Percentiles rank a stretch among this genome's conserved stretches.
Evolutionary conservation across 1,139 yeast genomes (phyloP).

Genomic region (Geotrichum candidum): DNA sequence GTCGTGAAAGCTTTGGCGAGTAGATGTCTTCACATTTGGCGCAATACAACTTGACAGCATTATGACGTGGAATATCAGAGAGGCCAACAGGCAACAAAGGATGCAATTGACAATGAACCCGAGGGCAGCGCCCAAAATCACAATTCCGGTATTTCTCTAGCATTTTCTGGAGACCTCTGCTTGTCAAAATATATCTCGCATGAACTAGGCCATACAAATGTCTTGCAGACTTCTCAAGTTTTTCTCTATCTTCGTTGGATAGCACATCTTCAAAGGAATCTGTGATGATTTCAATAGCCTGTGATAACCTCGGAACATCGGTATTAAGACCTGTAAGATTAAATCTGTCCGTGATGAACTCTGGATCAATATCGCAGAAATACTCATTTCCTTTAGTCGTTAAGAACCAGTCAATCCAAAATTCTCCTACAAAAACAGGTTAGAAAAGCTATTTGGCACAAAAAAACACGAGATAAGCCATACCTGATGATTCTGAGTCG

Average conservation of each 20-base stretch:
- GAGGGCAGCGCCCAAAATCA: slow-evolving; percentile 93
- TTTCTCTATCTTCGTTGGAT: slow-evolving; percentile 51
- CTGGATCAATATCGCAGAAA: slow-evolving; percentile 91
- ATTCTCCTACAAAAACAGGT: slow-evolving; percentile 43
- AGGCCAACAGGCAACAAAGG: slow-evolving; percentile 91
- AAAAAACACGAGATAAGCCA: neutral
- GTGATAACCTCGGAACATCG: slow-evolving; percentile 73
- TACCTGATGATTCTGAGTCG: slow-evolving; percentile 14
- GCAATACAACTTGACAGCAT: slow-evolving; percentile 86
- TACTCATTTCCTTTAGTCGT: slow-evolving; percentile 92
- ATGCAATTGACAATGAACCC: slow-evolving; percentile 83
- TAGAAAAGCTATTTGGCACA: neutral
- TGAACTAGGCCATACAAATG: slow-evolving; percentile 72
- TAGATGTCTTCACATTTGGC: slow-evolving; percentile 94
- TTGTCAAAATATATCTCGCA: slow-evolving; percentile 80
- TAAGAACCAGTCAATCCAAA: slow-evolving; percentile 90
- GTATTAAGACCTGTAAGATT: slow-evolving; percentile 87
- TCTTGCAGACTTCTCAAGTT: slow-evolving; percentile 72
- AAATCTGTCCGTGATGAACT: slow-evolving; percentile 87
- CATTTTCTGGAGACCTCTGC: slow-evolving; percentile 85
- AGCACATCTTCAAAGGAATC: slow-evolving; percentile 48
- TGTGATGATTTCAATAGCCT: slow-evolving; percentile 78
- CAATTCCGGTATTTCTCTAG: slow-evolving; percentile 84
- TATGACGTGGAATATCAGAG: slow-evolving; percentile 75
- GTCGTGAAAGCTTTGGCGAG: slow-evolving; percentile 84